Evolutionary conservation across 805 yeast genomes (phyloP), one percentile per base, ranked within the genome.

Genomic region (Saturnispora mendoncae): DNA sequence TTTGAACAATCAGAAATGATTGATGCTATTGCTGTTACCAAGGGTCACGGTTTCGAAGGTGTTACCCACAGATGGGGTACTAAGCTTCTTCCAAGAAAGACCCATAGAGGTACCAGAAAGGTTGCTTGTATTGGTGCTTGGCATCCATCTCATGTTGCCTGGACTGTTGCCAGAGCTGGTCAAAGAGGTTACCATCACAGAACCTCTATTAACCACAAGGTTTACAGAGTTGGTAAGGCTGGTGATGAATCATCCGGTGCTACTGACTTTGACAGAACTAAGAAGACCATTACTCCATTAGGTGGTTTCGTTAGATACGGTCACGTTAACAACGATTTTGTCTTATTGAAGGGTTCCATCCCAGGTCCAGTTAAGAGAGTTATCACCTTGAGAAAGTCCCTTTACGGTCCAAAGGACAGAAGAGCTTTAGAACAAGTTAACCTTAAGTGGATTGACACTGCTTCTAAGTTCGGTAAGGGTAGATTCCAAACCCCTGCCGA

Each of bases 31-130:
- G 99, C 97, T 67, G 95, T 92, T 67, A 92, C 98, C 83, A 90
- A 84, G 81, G 99, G 99, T 92, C 96, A 92, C 80, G 99, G 99
- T 81, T 88, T 84, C 86, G 98, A 92, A 77, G 99, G 99, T 88
- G 97, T 90, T 66, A 92, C 99, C 78, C 96, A 88, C 87, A 86
- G 99, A 85, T 92, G 97, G 97, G 99, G 99, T 71, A 92, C 98
- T 84, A 94, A 88, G 88, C 88, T 84, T 81, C 79, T 92, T 62
- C 98, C 99, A 76, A 87, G 99, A 80, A 92, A 92, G 94, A 92
- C 99, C 71, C 99, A 92, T 76, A 88, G 97, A 84, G 99, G 99
- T 90, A 78, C 90, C 71, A 87, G 99, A 83, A 92, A 92, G 86
- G 99, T 92, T 75, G 99, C 98, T 68, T 92, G 99, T 86, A 92